Evolutionary conservation across 1,284 basidiomycete species (phyloP).

Genomic region (Microbotryum saponariae): DNA sequence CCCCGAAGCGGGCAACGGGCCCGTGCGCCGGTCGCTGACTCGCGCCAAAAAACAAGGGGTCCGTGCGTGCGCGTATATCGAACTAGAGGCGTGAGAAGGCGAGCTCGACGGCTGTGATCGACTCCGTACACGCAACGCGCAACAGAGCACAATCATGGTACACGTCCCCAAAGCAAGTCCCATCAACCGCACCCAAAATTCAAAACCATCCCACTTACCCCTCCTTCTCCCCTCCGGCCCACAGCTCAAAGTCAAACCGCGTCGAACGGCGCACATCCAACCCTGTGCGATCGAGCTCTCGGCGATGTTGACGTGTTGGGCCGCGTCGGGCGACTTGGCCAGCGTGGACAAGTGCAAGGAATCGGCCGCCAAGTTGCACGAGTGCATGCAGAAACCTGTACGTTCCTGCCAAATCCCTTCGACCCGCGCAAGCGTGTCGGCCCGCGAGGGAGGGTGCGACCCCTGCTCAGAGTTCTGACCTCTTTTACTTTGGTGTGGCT

Average conservation of each 20-base stretch:
- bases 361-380: conserved; percentile 59
- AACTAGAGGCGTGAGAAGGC: no score
- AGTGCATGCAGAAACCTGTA: conserved; percentile 81
- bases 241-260: conserved; percentile 69
- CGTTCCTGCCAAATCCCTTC: conserved; percentile 39
- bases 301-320: conserved; percentile 84
- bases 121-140: no score
- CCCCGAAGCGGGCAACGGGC: no score
- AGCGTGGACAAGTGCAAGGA: conserved; percentile 57
- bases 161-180: conserved; percentile 26
- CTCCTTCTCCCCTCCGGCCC: not conserved
- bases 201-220: not conserved
- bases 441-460: no score
- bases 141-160: conserved; percentile 7
- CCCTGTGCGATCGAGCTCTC: conserved; percentile 69
- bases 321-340: conserved; percentile 64
- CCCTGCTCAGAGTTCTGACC: conserved; percentile 36
- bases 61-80: no score
- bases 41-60: no score
- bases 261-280: conserved; percentile 57
- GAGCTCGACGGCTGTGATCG: no score
- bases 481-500: not conserved
- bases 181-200: not conserved
- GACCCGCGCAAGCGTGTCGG: no score
- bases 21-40: no score